Evolutionary conservation across 1,284 basidiomycete genomes (phyloP).

Genomic region (Trametes polyzona): DNA sequence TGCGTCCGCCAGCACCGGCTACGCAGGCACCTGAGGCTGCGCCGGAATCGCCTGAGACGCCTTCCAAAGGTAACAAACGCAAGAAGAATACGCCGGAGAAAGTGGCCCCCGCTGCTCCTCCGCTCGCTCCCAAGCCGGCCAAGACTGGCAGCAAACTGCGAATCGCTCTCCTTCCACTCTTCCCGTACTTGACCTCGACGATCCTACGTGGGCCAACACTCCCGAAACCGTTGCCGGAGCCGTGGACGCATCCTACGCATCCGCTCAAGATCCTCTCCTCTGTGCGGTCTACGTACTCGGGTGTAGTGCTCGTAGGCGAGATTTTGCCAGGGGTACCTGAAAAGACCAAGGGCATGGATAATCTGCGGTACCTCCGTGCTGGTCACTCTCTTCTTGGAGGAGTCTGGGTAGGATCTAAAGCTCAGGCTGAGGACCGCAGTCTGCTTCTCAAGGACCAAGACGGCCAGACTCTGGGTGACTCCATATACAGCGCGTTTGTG

Average conservation of each 20-base stretch:
- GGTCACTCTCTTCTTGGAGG: conserved; percentile 91
- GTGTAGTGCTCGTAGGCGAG: conserved; percentile 81
- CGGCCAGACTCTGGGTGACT: conserved; percentile 66
- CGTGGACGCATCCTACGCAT: conserved; percentile 57
- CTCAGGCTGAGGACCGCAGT: conserved; percentile 47
- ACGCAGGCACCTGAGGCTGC: not conserved
- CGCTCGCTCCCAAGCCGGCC: conserved; percentile 16
- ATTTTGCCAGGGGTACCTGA: conserved; percentile 41
- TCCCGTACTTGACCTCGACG: conserved; percentile 39
- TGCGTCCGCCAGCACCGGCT: conserved; percentile 8
- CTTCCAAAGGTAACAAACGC: conserved; percentile 17
- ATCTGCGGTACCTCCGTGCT: conserved; percentile 80
- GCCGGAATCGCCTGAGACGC: conserved; percentile 4
- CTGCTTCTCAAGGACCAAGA: conserved; percentile 50
- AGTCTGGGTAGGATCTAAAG: conserved; percentile 72
- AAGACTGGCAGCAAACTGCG: conserved; percentile 32
- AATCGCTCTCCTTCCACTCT: conserved; percentile 43
- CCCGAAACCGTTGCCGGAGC: conserved; percentile 52
- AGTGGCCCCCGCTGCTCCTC: conserved; percentile 1
- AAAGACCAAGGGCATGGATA: conserved; percentile 40
- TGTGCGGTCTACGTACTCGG: conserved; percentile 68
- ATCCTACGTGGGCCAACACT: conserved; percentile 56
- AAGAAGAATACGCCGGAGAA: conserved; percentile 21
- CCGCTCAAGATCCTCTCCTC: conserved; percentile 74
- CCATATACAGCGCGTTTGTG: conserved; percentile 84